These are phyloP conservation scores for Stachybotrys elegans DNA, from an alignment of 2,329 filamentous ascomycete genomes.

Conservation along the genomic window DNA sequence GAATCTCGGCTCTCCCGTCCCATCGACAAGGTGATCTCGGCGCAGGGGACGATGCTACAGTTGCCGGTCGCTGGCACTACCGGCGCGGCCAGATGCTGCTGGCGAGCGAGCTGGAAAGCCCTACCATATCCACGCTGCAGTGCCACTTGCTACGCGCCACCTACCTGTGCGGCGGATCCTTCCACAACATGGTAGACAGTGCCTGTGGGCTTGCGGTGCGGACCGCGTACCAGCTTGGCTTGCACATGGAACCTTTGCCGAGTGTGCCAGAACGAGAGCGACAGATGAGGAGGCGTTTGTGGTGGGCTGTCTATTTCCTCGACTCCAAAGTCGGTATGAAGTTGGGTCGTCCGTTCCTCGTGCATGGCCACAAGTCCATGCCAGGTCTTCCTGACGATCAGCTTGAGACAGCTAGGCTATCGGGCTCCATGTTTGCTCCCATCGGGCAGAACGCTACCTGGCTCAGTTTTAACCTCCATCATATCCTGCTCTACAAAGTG, in stretches of 20 bases:
- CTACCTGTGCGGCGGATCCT: slow-evolving; percentile 41
- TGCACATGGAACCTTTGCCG: slow-evolving; percentile 36
- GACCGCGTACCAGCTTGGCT: slow-evolving; percentile 37
- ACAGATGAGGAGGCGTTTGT: slow-evolving; percentile 41
- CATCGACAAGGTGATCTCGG: slow-evolving; percentile 7
- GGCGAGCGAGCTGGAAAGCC: slow-evolving; percentile 39
- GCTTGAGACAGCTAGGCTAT: background rate
- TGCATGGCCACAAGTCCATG: background rate
- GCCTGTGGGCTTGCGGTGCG: slow-evolving; percentile 32
- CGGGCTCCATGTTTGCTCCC: background rate
- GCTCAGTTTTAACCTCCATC: background rate
- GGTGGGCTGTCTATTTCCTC: slow-evolving; percentile 44
- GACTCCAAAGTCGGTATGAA: slow-evolving; percentile 41
- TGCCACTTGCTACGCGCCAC: slow-evolving; percentile 37
- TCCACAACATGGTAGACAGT: slow-evolving; percentile 39
- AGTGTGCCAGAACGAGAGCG: slow-evolving; percentile 21
- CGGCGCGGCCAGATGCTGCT: slow-evolving; percentile 39
- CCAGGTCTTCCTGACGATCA: background rate
- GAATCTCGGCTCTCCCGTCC: slow-evolving; percentile 13
- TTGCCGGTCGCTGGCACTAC: slow-evolving; percentile 41
- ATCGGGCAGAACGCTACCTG: background rate
- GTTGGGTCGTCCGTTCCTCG: slow-evolving; percentile 33
- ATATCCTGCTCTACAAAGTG: background rate
- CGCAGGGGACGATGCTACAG: slow-evolving; percentile 28
- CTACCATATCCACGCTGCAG: slow-evolving; percentile 41